phyloP scores from a whole-genome alignment of 257 asterid species.

The Orobanche coerulescens region DNA sequence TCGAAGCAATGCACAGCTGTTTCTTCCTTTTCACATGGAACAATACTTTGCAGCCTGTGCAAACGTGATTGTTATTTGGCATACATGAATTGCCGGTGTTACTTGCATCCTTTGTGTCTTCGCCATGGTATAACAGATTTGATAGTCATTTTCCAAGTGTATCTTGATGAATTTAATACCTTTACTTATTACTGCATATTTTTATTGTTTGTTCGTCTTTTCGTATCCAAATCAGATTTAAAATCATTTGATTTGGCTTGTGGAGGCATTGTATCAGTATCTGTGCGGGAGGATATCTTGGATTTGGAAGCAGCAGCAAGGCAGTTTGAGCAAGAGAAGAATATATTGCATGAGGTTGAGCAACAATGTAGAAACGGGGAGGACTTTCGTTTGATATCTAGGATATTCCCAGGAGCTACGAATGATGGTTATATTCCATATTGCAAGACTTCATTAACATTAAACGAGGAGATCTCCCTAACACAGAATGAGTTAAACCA shows the following conservation, averaged over 20 bases:
- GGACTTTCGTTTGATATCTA: slow-evolving; percentile 39
- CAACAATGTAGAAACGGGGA: slow-evolving; percentile 34
- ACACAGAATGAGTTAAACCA: slow-evolving; percentile 17
- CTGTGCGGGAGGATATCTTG: slow-evolving; percentile 62
- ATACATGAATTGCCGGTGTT: slow-evolving; percentile 71
- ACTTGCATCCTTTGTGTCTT: slow-evolving; percentile 72
- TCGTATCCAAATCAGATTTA: slow-evolving; percentile 43
- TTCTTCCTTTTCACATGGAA: slow-evolving; percentile 61
- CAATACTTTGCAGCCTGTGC: slow-evolving; percentile 81
- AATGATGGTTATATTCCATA: slow-evolving; percentile 57
- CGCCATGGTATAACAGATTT: slow-evolving; percentile 65
- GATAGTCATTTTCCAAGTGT: slow-evolving; percentile 2
- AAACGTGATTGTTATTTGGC: slow-evolving; percentile 88
- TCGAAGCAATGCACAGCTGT: slow-evolving; percentile 37
- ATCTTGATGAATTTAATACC: not conserved
- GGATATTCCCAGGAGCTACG: slow-evolving; percentile 39
- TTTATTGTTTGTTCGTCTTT: slow-evolving; percentile 4
- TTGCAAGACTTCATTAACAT: slow-evolving; percentile 33
- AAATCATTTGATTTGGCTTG: slow-evolving; percentile 51
- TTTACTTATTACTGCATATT: not conserved
- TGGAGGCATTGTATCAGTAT: slow-evolving; percentile 39
- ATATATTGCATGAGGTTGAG: slow-evolving; percentile 45
- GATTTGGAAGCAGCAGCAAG: slow-evolving; percentile 69
- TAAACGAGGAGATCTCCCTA: slow-evolving; percentile 21
- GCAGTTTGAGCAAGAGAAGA: slow-evolving; percentile 68